Percentiles rank a stretch among this genome's conserved stretches.
These are phyloP conservation scores for Cordyceps fumosorosea DNA, from an alignment of 2,329 filamentous ascomycete species.

Conservation along the genomic window DNA sequence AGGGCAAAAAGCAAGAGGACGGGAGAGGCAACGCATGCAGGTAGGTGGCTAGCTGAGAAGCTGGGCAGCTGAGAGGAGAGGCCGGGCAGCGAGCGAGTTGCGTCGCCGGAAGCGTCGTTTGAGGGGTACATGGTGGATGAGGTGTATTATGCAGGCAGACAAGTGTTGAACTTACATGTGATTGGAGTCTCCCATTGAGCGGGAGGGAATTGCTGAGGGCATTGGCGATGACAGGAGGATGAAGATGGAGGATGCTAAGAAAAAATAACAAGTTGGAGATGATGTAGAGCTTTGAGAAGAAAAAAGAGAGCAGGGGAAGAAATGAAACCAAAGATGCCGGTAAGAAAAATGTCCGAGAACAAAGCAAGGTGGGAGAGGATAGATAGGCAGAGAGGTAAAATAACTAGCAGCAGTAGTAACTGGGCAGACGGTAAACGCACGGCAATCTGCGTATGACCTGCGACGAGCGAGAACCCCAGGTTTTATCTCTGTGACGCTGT, in stretches of 20 bases:
- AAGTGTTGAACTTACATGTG: slow-evolving; percentile 9
- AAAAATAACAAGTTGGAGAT: background rate
- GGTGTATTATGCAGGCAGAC: background rate
- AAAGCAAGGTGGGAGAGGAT: background rate
- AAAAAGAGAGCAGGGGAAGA: background rate
- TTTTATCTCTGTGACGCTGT: slow-evolving; percentile 1
- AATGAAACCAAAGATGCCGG: background rate
- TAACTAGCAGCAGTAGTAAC: background rate
- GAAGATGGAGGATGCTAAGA: background rate
- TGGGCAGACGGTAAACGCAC: no score
- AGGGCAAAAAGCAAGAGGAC: background rate
- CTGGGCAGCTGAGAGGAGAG: background rate
- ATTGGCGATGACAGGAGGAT: background rate
- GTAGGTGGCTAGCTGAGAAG: background rate
- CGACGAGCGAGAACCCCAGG: background rate
- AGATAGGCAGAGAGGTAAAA: background rate
- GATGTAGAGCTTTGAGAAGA: background rate
- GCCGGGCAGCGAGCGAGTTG: background rate
- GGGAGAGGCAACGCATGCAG: no score
- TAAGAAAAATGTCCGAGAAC: background rate
- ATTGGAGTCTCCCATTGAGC: slow-evolving; percentile 4
- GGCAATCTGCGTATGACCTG: background rate
- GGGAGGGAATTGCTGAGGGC: background rate
- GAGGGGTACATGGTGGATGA: background rate
- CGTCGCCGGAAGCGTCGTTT: background rate